phyloP scores from a whole-genome alignment of 176 grass and related monocot species.

The Phoenix dactylifera region DNA sequence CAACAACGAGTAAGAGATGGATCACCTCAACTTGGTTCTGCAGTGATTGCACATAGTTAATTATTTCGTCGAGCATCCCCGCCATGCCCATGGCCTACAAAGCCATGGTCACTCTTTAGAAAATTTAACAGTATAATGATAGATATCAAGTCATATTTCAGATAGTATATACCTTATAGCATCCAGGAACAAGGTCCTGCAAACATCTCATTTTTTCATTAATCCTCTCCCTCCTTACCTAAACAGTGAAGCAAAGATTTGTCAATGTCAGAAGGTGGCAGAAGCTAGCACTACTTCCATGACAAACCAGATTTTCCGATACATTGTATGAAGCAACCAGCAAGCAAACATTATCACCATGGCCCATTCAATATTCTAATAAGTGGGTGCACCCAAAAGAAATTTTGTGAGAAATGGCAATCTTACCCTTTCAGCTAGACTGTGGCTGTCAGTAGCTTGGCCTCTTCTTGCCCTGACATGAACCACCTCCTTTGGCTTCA shows the following conservation, averaged over 20 bases:
- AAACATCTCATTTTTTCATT: conserved; percentile 22
- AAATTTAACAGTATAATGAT: neutral
- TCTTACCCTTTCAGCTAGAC: conserved; percentile 18
- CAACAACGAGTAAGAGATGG: neutral
- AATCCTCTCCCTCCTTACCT: conserved; percentile 19
- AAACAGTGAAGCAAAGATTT: neutral
- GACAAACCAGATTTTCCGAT: no score
- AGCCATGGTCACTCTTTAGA: neutral
- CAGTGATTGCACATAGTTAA: conserved; percentile 21
- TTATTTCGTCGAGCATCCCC: conserved; percentile 17
- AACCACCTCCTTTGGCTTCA: conserved; percentile 14
- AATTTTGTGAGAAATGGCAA: neutral
- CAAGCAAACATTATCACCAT: neutral
- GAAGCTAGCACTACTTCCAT: no score
- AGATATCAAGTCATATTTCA: neutral
- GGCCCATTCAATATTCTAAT: conserved; percentile 3
- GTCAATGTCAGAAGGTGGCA: no score
- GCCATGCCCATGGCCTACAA: conserved; percentile 23
- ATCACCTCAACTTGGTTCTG: conserved; percentile 23
- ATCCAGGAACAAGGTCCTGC: conserved; percentile 20
- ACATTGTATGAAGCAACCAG: neutral
- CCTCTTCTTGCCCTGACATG: conserved; percentile 24
- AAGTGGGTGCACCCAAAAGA: neutral
- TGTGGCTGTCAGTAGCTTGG: conserved; percentile 17
- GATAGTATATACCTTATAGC: conserved; percentile 11